Conservation (phyloP, 1,284 basidiomycete genomes). For the Agaricales sp. region DNA sequence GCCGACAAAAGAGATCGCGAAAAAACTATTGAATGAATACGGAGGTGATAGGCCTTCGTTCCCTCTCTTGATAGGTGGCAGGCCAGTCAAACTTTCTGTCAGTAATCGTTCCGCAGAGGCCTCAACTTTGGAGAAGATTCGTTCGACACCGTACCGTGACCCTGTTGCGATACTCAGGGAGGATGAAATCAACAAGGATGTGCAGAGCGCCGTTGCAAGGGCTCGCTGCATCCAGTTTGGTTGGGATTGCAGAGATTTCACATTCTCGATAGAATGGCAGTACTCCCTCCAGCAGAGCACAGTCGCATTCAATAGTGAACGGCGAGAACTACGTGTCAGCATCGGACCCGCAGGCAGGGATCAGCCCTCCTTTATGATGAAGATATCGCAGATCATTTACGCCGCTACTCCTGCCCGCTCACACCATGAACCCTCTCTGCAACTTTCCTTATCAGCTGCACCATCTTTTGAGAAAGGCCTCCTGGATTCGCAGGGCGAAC, state of each 20-base stretch:
- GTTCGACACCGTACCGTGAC: conserved; percentile 33
- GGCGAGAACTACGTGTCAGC: conserved; percentile 34
- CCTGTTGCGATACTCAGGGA: conserved; percentile 25
- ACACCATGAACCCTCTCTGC: neutral
- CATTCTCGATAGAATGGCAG: conserved; percentile 51
- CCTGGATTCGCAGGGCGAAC: neutral
- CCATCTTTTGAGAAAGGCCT: neutral
- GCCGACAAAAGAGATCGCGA: conserved; percentile 26
- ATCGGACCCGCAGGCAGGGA: conserved; percentile 14
- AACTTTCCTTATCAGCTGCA: conserved; percentile 7
- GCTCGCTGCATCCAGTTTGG: conserved; percentile 38
- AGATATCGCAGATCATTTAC: conserved; percentile 30
- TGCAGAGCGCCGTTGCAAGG: conserved; percentile 19
- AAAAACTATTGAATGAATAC: conserved; percentile 35
- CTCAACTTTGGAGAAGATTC: conserved; percentile 31
- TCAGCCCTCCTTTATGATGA: conserved; percentile 30
- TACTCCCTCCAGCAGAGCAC: conserved; percentile 16
- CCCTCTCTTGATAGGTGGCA: conserved; percentile 19
- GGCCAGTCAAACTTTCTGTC: conserved; percentile 25
- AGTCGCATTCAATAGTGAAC: conserved; percentile 31
- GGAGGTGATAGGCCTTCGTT: conserved; percentile 17
- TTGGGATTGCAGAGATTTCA: conserved; percentile 41
- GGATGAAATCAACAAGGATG: conserved; percentile 18
- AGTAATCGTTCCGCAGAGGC: conserved; percentile 22
- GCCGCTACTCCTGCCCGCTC: conserved; percentile 21